Base-by-base conservation (phyloP, 2,329 filamentous ascomycete genomes). In the Colletotrichum sublineola region DNA sequence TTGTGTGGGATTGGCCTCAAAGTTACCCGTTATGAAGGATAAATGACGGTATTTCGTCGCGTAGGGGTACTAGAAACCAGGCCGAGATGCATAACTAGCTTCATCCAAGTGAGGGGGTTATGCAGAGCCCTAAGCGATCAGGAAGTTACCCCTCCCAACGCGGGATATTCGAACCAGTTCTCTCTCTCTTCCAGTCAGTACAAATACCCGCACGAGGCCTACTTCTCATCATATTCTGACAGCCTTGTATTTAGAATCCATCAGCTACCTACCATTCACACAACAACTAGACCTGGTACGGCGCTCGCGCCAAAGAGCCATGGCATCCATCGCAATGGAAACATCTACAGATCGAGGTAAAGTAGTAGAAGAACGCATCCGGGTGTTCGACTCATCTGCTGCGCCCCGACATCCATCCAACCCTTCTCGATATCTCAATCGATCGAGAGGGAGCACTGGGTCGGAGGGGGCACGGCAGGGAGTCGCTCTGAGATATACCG, bases 401-500 rank as follows among this genome's bases (percentile, higher is more conserved):
- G 46, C 58, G 66, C 18, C 56, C 53, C 53, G 18, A 55, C 65
- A 55, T 24, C 48, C 60, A 46, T 48, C 36, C 24, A 20, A 4
- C 5, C 38, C 50, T 67, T 71, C 65, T 75, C 68, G 74, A 67
- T 72, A 61, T 56, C 62, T 66, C 24, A 64, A 46, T 69, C 63
- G 64, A 66, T 68, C 52, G 64, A 67, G 70, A 63, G 67, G 67
- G 38, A 15, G n/a, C 14, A 20, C 18, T 36, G 38, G 52, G 4
- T 2, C 12, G 53, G 46, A 36, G 24, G 61, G 38, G 65, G 33
- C 61, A 77, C 75, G 77, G 77, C 75, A 76, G 77, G 75, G 77
- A 77, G 76, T 78, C 79, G 81, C 80, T 91, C 90, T 93, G 90
- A 93, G 91, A 93, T 88, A 92, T 91, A 93, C 91, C 91, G 91